phyloP scores from a whole-genome alignment of 1,139 yeast species.

The Kodamaea alishanica region DNA sequence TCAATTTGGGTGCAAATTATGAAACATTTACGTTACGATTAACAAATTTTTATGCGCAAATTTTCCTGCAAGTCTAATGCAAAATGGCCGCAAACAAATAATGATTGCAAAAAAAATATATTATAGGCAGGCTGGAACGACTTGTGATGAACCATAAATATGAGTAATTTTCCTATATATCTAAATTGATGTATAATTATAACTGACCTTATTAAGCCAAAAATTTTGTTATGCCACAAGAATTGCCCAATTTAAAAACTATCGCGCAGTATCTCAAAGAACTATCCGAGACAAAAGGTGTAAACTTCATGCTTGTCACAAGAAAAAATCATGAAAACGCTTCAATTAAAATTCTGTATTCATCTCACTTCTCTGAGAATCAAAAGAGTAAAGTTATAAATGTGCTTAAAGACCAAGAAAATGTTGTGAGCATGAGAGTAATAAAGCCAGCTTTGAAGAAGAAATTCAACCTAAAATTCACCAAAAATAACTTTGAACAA shows the following conservation, averaged over 20 bases:
- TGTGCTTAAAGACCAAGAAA: constrained; percentile 1
- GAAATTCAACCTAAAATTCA: constrained; percentile 1
- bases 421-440: constrained; percentile 2
- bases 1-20: too few relatives aligned
- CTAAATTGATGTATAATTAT: too few relatives aligned
- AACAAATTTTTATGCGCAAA: too few relatives aligned
- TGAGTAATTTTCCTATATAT: too few relatives aligned
- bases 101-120: too few relatives aligned
- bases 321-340: constrained; percentile 1
- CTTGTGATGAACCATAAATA: too few relatives aligned
- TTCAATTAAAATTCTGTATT: constrained; percentile 13
- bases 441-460: constrained; percentile 10
- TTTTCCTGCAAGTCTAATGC: too few relatives aligned
- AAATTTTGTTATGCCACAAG: too few relatives aligned
- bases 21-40: too few relatives aligned
- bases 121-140: too few relatives aligned
- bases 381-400: constrained; percentile 13
- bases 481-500: neutral
- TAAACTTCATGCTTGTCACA: constrained; percentile 9
- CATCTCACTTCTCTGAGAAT: constrained; percentile 13
- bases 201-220: too few relatives aligned
- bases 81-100: too few relatives aligned
- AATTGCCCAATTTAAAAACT: neutral
- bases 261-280: constrained; percentile 1
- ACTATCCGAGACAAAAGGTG: constrained; percentile 3